A percentile compares a stretch with the other conserved stretches of the same genome.
Conservation (phyloP, 306 rosid genomes). For the Prinsepia uniflora region DNA sequence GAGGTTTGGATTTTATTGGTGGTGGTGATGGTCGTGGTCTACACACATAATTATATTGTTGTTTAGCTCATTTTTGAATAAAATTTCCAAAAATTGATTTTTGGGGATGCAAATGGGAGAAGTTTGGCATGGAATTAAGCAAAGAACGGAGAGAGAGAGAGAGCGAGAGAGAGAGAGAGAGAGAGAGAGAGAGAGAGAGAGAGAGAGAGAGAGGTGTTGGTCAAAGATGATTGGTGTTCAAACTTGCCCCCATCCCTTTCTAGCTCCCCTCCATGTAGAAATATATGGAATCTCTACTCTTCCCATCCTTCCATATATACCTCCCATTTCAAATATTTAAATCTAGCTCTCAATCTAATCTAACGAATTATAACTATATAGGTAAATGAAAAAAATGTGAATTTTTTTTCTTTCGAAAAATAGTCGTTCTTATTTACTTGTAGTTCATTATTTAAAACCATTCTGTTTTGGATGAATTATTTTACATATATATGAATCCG, state of each 20-base stretch:
- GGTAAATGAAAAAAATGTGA: too few relatives aligned
- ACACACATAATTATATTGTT: conserved; percentile 17
- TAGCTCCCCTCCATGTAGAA: conserved; percentile 39
- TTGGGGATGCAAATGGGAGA: conserved; percentile 27
- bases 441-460: too few relatives aligned
- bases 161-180: not conserved
- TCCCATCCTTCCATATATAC: conserved; percentile 61
- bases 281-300: conserved; percentile 80
- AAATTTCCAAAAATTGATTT: conserved; percentile 17
- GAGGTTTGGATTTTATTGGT: conserved; percentile 63
- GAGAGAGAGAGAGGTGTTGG: conserved; percentile 33
- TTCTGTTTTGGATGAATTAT: too few relatives aligned
- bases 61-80: conserved; percentile 23
- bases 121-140: conserved; percentile 51
- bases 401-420: too few relatives aligned
- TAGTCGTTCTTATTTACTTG: too few relatives aligned
- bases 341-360: too few relatives aligned
- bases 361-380: too few relatives aligned
- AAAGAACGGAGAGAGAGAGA: conserved; percentile 40
- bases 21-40: conserved; percentile 28
- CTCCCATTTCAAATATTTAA: conserved; percentile 41
- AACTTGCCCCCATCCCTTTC: conserved; percentile 70
- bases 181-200: conserved; percentile 29
- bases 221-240: conserved; percentile 62
- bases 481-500: too few relatives aligned